Evolutionary conservation across 305 asterid species (phyloP).

Genomic region (Fraxinus baroniana): DNA sequence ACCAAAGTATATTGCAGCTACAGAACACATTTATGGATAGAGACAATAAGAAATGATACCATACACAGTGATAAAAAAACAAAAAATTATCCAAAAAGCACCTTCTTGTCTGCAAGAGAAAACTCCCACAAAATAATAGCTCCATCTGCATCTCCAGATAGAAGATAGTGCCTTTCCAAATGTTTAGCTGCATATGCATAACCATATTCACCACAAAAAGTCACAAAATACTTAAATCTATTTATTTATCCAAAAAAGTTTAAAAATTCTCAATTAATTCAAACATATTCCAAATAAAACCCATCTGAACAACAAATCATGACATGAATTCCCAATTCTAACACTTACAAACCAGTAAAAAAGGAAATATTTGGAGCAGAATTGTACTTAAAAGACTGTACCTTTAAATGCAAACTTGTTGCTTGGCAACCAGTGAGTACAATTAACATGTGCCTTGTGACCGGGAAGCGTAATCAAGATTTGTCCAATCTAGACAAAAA

Average conservation of each 20-base stretch:
- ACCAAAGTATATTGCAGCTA: neutral
- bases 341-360: neutral
- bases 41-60: neutral
- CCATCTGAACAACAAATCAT: neutral
- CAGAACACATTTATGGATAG: neutral
- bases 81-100: slow-evolving; percentile 26
- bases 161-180: slow-evolving; percentile 58
- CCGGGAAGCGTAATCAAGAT: slow-evolving; percentile 90
- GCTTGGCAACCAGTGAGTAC: slow-evolving; percentile 90
- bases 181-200: slow-evolving; percentile 45
- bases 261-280: neutral
- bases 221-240: neutral
- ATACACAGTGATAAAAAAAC: neutral
- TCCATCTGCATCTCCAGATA: slow-evolving; percentile 95
- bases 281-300: neutral
- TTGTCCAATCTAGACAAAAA: slow-evolving; percentile 62
- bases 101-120: slow-evolving; percentile 61
- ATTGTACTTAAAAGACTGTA: slow-evolving; percentile 29
- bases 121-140: slow-evolving; percentile 75
- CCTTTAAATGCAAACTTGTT: slow-evolving; percentile 84
- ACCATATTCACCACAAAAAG: slow-evolving; percentile 19
- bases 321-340: slow-evolving; percentile 4
- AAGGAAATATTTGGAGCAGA: neutral
- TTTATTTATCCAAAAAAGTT: slow-evolving; percentile 1
- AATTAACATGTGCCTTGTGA: slow-evolving; percentile 78